Evolutionary conservation across 495 filamentous ascomycete species (phyloP).

Genomic region (Lentithecium fluviatile): DNA sequence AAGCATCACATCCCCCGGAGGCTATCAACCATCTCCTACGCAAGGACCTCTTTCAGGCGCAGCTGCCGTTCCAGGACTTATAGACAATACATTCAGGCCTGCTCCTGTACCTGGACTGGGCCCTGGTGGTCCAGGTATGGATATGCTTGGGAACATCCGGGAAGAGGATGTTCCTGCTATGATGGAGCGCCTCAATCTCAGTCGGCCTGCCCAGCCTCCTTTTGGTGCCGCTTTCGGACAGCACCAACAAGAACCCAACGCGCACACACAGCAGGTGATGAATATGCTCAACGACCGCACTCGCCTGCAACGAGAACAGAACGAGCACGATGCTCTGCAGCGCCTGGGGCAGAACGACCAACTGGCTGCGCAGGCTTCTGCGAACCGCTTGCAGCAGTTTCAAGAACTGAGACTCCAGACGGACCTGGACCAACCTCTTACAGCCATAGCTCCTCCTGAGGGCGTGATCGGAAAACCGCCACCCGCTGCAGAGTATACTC

Average conservation of each 20-base stretch:
- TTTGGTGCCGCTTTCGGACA: constrained; percentile 53
- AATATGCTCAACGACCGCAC: constrained; percentile 61
- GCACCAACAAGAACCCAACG: constrained; percentile 51
- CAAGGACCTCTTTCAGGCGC: constrained; percentile 64
- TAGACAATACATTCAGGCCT: constrained; percentile 62
- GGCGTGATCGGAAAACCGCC: constrained; percentile 36
- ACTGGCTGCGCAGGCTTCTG: constrained; percentile 47
- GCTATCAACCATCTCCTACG: constrained; percentile 68
- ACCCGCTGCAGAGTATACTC: background rate
- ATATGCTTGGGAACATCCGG: constrained; percentile 49
- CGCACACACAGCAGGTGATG: constrained; percentile 59
- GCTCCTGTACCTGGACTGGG: constrained; percentile 48
- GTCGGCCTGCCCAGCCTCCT: constrained; percentile 53
- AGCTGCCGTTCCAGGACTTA: constrained; percentile 65
- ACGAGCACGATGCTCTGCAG: constrained; percentile 55
- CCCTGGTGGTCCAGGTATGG: constrained; percentile 54
- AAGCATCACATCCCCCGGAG: constrained; percentile 82
- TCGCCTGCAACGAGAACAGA: constrained; percentile 63
- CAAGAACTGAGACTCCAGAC: constrained; percentile 59
- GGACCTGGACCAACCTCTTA: constrained; percentile 43
- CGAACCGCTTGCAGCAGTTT: constrained; percentile 64
- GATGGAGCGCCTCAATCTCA: constrained; percentile 60
- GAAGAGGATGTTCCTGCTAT: constrained; percentile 63
- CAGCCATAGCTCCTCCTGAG: constrained; percentile 19
- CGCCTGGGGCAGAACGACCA: constrained; percentile 48